Evolutionary conservation across 129 eudicot species (phyloP).

Genomic region (Lactuca saligna): DNA sequence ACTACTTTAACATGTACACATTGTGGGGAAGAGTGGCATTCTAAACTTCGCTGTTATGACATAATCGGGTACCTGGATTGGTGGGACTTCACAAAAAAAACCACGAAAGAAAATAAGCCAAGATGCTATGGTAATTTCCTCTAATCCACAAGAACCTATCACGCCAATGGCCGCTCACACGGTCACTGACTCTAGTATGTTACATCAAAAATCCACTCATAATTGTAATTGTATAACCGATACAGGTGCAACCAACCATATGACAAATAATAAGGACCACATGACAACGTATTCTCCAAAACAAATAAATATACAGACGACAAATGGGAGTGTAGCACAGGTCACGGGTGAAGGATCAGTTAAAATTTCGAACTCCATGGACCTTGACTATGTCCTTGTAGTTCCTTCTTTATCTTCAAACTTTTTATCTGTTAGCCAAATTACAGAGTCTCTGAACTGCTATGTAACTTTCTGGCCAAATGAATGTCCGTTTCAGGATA

Average conservation of each 20-base stretch:
- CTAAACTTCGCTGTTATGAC: background rate
- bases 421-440: conserved; percentile 2
- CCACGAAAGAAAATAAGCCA: conserved; percentile 3
- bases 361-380: background rate
- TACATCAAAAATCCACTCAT: background rate
- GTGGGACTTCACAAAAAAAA: background rate
- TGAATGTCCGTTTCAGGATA: conserved; percentile 6
- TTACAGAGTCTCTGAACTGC: conserved; percentile 1
- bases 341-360: conserved; percentile 6
- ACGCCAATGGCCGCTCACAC: background rate
- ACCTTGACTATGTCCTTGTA: background rate
- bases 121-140: background rate
- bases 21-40: conserved; percentile 5
- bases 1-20: background rate
- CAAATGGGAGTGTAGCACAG: background rate
- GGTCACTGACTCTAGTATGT: background rate
- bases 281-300: background rate
- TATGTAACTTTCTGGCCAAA: background rate
- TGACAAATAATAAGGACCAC: background rate
- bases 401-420: background rate
- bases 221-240: background rate
- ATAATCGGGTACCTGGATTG: too few relatives aligned
- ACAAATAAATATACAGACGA: background rate
- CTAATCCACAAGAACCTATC: background rate
- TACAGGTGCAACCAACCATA: conserved; percentile 4